Evolutionary conservation across 768 basidiomycete species (phyloP).

Genomic region (Mycena pura): DNA sequence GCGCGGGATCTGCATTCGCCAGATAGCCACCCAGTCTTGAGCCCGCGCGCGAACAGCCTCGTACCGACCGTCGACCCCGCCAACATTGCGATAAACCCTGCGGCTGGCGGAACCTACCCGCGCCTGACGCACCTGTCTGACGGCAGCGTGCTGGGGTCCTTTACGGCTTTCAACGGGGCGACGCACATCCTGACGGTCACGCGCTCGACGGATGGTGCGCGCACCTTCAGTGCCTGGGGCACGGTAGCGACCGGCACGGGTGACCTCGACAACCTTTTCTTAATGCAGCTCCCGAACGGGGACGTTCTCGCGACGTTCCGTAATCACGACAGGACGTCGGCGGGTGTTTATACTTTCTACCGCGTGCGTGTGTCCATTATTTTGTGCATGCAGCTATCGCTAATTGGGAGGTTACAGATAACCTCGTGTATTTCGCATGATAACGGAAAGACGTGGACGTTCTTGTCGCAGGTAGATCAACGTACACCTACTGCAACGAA

Average conservation of each 20-base stretch:
- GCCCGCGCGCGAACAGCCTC: conserved; percentile 17
- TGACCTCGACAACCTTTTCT: conserved; percentile 23
- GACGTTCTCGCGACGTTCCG: conserved; percentile 20
- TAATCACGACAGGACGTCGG: conserved; percentile 20
- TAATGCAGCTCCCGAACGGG: conserved; percentile 21
- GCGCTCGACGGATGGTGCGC: conserved; percentile 23
- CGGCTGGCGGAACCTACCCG: conserved; percentile 23
- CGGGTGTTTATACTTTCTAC: conserved; percentile 1
- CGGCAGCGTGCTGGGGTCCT: conserved; percentile 17
- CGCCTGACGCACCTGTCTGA: conserved; percentile 23
- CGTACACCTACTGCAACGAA: conserved; percentile 16
- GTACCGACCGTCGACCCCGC: conserved; percentile 13
- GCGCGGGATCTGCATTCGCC: background rate
- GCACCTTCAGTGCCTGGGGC: conserved; percentile 13
- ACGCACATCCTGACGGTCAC: conserved; percentile 14
- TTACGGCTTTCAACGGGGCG: conserved; percentile 7
- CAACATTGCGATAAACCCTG: background rate
- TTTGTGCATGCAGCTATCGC: background rate
- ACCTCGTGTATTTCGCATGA: conserved; percentile 27
- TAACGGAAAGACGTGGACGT: conserved; percentile 28
- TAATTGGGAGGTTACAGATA: conserved; percentile 24
- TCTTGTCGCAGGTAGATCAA: conserved; percentile 29
- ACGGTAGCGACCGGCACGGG: conserved; percentile 12
- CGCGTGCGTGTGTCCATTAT: background rate
- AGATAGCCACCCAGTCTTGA: background rate